Conservation (phyloP, 179 eudicot species). For the Silene coronaria region DNA sequence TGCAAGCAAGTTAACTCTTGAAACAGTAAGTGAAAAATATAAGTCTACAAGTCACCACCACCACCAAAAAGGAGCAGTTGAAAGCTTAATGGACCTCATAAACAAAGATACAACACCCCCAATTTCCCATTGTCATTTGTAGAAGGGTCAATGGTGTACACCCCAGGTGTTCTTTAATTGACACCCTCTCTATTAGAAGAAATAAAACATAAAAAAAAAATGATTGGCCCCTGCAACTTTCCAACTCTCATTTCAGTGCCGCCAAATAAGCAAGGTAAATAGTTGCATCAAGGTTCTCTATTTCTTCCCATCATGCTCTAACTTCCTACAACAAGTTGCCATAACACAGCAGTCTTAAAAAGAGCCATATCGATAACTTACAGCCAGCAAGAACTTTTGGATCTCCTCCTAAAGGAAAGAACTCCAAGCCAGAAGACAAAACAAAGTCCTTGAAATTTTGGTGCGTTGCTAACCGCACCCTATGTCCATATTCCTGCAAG, state of each 20-base stretch:
- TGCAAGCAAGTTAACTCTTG: background rate
- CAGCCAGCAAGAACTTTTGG: slow-evolving; percentile 79
- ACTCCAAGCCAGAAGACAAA: slow-evolving; percentile 76
- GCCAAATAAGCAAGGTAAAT: background rate
- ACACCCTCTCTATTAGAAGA: background rate
- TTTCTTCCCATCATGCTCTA: no score
- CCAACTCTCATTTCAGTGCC: background rate
- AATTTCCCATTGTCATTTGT: background rate
- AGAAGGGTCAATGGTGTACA: background rate
- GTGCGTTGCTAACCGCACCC: slow-evolving; percentile 88
- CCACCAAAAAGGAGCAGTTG: background rate
- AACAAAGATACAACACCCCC: background rate
- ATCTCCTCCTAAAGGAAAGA: slow-evolving; percentile 85
- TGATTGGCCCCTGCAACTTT: background rate
- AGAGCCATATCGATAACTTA: slow-evolving; percentile 18
- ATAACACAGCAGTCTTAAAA: slow-evolving; percentile 8
- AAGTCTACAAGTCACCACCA: background rate
- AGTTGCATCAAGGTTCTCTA: background rate
- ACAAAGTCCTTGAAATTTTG: slow-evolving; percentile 76
- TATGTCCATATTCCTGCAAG: slow-evolving; percentile 79
- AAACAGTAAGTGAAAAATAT: background rate
- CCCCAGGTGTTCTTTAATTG: background rate
- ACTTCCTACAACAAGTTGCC: background rate
- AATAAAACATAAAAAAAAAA: background rate
- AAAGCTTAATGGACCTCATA: background rate